Percentiles rank a stretch among this genome's conserved stretches.
Evolutionary conservation across 2,329 filamentous ascomycete genomes (phyloP).

Genomic region (Aspergillus udagawae): DNA sequence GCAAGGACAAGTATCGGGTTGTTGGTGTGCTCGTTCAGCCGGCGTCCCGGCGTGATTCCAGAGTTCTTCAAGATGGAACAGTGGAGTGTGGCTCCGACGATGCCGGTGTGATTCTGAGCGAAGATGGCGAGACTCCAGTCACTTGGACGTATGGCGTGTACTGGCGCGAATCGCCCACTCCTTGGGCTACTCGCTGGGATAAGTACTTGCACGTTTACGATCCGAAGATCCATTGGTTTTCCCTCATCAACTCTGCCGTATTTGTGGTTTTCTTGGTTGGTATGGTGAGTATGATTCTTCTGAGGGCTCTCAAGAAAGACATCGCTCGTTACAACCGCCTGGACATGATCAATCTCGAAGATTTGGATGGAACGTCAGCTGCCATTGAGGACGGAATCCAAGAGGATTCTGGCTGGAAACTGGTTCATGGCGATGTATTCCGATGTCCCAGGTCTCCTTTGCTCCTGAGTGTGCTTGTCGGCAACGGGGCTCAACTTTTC

Average conservation of each 20-base stretch:
- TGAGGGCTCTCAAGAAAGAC: slow-evolving; percentile 86
- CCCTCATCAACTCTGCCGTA: slow-evolving; percentile 89
- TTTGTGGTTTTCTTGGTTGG: slow-evolving; percentile 89
- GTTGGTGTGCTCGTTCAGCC: slow-evolving; percentile 90
- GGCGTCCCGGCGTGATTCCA: slow-evolving; percentile 61
- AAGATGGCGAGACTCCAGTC: slow-evolving; percentile 62
- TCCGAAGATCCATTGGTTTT: slow-evolving; percentile 99
- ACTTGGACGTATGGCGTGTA: slow-evolving; percentile 89
- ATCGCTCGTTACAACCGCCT: slow-evolving; percentile 95
- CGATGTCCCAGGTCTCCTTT: slow-evolving; percentile 78
- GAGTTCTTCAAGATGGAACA: slow-evolving; percentile 46
- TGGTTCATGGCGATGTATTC: slow-evolving; percentile 97
- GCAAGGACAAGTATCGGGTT: slow-evolving; percentile 68
- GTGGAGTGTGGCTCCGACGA: slow-evolving; percentile 61
- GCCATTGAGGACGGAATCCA: slow-evolving; percentile 84
- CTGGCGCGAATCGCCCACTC: slow-evolving; percentile 79
- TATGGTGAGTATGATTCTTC: slow-evolving; percentile 87
- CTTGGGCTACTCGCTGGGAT: slow-evolving; percentile 97
- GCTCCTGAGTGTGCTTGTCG: slow-evolving; percentile 79
- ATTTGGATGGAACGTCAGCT: slow-evolving; percentile 72
- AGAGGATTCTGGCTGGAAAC: slow-evolving; percentile 97
- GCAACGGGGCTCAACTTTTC: slow-evolving; percentile 93
- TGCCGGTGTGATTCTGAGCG: slow-evolving; percentile 60
- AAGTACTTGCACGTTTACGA: slow-evolving; percentile 97
- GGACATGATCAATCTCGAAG: slow-evolving; percentile 85